Percentiles rank a stretch among this genome's conserved stretches.
These are phyloP conservation scores for Pyrus communis DNA, from an alignment of 306 rosid genomes.

Conservation along the genomic window DNA sequence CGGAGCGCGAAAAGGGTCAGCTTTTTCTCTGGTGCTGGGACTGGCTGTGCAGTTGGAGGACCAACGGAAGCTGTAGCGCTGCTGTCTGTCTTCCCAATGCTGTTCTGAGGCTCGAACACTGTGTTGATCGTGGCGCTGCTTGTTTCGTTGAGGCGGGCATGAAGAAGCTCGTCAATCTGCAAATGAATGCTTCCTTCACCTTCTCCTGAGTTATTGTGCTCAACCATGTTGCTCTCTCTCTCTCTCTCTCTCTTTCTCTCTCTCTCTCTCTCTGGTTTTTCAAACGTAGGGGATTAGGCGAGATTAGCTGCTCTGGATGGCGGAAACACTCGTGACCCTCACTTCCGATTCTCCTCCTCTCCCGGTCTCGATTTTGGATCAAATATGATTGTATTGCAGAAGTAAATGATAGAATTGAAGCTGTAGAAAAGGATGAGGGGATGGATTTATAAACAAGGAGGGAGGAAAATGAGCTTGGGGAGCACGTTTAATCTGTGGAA, in stretches of 20 bases:
- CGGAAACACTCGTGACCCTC: neutral
- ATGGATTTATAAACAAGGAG: neutral
- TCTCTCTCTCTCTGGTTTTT: neutral
- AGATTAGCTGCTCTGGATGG: too few species aligned
- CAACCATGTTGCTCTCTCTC: conserved; percentile 30
- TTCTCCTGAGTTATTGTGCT: conserved; percentile 16
- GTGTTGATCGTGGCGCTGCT: conserved; percentile 30
- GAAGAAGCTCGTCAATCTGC: conserved; percentile 31
- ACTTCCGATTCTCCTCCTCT: neutral
- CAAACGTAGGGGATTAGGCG: neutral
- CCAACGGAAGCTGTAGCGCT: conserved; percentile 5
- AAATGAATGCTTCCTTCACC: conserved; percentile 38
- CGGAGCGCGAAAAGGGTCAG: conserved; percentile 78
- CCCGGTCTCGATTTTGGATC: neutral
- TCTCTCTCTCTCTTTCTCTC: neutral
- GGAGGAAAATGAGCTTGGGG: conserved; percentile 32
- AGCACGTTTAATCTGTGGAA: conserved; percentile 38
- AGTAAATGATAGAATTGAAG: neutral
- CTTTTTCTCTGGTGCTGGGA: conserved; percentile 72
- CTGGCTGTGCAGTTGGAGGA: conserved; percentile 19
- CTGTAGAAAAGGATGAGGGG: neutral
- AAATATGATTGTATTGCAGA: neutral
- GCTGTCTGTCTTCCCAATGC: conserved; percentile 44
- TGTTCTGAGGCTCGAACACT: conserved; percentile 45
- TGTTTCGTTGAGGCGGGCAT: conserved; percentile 31